Conservation (phyloP, 2,329 filamentous ascomycete species). For the Xylariales sp. region DNA sequence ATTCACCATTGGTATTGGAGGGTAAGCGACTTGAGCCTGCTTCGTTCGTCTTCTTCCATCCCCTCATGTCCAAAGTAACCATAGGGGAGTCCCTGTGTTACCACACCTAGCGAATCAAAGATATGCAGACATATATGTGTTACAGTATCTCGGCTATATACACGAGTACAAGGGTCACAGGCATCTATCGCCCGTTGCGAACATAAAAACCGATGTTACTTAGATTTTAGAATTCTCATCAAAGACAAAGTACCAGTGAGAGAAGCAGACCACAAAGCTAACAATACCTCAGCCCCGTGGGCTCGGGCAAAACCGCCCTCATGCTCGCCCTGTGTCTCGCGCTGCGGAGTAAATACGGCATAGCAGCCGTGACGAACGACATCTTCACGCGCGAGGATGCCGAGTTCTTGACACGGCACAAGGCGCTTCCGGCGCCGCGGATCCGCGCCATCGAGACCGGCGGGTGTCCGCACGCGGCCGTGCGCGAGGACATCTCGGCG, state of each 20-base stretch:
- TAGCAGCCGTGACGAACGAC: constrained; percentile 97
- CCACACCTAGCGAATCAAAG: not conserved
- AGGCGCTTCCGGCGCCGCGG: constrained; percentile 81
- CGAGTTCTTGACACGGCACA: constrained; percentile 92
- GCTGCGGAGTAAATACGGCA: constrained; percentile 82
- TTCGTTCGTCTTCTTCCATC: not conserved
- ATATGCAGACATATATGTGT: not conserved
- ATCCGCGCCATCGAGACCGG: constrained; percentile 98
- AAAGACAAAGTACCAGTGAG: not conserved
- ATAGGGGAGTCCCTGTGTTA: not conserved
- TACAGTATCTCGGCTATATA: not conserved
- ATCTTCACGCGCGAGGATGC: constrained; percentile 99
- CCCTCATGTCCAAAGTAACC: not conserved
- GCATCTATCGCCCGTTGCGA: not conserved
- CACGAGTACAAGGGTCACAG: not conserved
- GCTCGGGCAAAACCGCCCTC: constrained; percentile 95
- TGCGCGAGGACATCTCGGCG: constrained; percentile 94
- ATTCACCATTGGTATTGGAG: constrained; percentile 98
- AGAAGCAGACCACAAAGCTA: constrained; percentile 23
- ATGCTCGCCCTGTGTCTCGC: constrained; percentile 93
- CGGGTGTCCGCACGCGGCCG: constrained; percentile 95
- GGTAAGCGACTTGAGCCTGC: constrained; percentile 65
- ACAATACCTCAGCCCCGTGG: constrained; percentile 74
- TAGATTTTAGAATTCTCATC: not conserved
- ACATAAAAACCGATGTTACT: too few relatives aligned